Conservation (phyloP, 441 rosid species). For the Gossypium gossypioides region DNA sequence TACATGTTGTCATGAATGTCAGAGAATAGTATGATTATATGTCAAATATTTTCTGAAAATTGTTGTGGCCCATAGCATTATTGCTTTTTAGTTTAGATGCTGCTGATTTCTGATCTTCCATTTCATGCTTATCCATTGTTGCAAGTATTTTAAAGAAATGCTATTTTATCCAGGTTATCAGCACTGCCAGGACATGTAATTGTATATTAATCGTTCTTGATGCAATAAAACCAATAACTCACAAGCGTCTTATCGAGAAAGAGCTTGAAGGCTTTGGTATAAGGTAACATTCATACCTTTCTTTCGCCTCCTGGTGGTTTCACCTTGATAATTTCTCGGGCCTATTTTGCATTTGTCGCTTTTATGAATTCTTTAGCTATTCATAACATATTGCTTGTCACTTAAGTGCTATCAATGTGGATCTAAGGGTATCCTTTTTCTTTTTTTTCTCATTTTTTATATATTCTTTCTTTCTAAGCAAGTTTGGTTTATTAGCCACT, state of each 20-base stretch:
- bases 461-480: neutral
- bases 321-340: neutral
- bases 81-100: neutral
- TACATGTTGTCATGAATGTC: neutral
- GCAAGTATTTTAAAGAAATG: neutral
- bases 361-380: neutral
- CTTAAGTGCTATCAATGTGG: neutral
- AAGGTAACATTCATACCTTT: slow-evolving; percentile 36
- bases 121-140: neutral
- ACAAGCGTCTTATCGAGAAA: slow-evolving; percentile 91
- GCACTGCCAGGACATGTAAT: slow-evolving; percentile 95
- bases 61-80: neutral
- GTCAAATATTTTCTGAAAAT: neutral
- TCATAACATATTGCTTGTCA: neutral
- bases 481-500: neutral
- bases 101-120: slow-evolving; percentile 1
- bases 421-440: neutral
- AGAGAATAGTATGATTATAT: neutral
- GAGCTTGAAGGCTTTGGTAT: slow-evolving; percentile 98
- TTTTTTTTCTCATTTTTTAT: neutral
- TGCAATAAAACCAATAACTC: slow-evolving; percentile 95
- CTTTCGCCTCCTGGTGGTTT: neutral
- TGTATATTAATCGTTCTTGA: slow-evolving; percentile 91
- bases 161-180: slow-evolving; percentile 61
- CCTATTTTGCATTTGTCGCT: neutral